Evolutionary conservation across 2,329 filamentous ascomycete genomes (phyloP).

Genomic region (Chaetomium sp.): DNA sequence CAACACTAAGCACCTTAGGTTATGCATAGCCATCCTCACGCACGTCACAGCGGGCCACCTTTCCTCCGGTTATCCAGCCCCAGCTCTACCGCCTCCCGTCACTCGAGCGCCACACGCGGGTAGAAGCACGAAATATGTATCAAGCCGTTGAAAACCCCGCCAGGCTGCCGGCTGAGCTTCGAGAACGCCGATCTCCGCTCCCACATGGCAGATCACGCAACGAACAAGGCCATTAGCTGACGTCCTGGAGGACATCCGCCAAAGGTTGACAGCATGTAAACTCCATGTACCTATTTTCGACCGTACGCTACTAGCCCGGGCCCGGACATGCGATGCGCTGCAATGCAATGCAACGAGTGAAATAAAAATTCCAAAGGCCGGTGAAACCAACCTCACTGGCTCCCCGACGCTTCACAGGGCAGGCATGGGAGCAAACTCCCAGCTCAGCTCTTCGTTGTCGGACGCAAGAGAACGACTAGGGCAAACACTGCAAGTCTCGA

Average conservation of each 20-base stretch:
- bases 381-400: neutral
- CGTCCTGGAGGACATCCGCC: neutral
- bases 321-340: constrained; percentile 10
- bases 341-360: constrained; percentile 12
- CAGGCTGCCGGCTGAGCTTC: constrained; percentile 26
- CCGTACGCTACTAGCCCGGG: constrained; percentile 3
- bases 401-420: neutral
- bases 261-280: neutral
- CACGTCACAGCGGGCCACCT: neutral
- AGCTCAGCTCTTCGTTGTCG: neutral
- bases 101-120: constrained; percentile 20
- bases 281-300: neutral
- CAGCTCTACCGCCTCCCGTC: neutral
- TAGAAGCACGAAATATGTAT: constrained; percentile 29
- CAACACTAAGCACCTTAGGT: neutral
- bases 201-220: constrained; percentile 19
- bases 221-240: neutral
- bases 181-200: constrained; percentile 26
- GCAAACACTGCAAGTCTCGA: constrained; percentile 12
- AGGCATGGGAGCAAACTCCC: neutral
- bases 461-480: neutral
- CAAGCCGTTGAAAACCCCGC: constrained; percentile 17
- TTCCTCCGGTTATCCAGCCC: neutral
- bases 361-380: neutral
- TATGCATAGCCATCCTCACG: neutral